phyloP scores from a whole-genome alignment of 345 rosid species.

The Passiflora organensis region DNA sequence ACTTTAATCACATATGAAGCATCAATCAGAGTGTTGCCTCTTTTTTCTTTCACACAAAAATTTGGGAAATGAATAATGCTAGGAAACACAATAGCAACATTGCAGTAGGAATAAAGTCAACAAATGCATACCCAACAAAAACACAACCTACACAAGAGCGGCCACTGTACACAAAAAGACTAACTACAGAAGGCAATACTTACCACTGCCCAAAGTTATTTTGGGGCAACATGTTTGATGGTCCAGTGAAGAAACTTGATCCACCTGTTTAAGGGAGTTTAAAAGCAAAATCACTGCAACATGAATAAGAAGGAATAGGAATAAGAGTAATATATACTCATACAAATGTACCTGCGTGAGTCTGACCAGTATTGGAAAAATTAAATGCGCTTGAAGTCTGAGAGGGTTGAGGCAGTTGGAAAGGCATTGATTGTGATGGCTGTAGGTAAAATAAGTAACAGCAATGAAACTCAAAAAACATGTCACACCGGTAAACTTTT shows the following conservation, averaged over 20 bases:
- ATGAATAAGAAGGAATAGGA: conserved; percentile 2
- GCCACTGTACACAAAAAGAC: too few species aligned
- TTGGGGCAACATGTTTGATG: conserved; percentile 48
- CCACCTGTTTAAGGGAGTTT: conserved; percentile 30
- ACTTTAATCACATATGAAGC: too few species aligned
- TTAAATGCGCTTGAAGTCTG: conserved; percentile 42
- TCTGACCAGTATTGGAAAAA: conserved; percentile 50
- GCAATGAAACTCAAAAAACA: conserved; percentile 5
- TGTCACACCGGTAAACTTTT: too few species aligned
- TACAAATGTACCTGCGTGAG: conserved; percentile 43
- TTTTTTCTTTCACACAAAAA: too few species aligned
- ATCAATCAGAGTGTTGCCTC: not conserved
- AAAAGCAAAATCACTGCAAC: conserved; percentile 8
- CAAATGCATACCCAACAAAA: too few species aligned
- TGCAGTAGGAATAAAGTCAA: too few species aligned
- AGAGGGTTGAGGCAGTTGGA: conserved; percentile 50
- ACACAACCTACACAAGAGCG: too few species aligned
- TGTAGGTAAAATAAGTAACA: conserved; percentile 19
- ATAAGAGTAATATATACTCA: not conserved
- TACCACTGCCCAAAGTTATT: conserved; percentile 47
- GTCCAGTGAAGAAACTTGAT: conserved; percentile 37
- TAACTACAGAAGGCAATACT: conserved; percentile 18
- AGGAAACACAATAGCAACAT: too few species aligned
- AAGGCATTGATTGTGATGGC: conserved; percentile 40
- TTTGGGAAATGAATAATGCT: too few species aligned